A percentile compares a stretch with the other conserved stretches of the same genome.
Evolutionary conservation across 2,329 filamentous ascomycete species (phyloP).

Genomic region (Eurotiales sp.): DNA sequence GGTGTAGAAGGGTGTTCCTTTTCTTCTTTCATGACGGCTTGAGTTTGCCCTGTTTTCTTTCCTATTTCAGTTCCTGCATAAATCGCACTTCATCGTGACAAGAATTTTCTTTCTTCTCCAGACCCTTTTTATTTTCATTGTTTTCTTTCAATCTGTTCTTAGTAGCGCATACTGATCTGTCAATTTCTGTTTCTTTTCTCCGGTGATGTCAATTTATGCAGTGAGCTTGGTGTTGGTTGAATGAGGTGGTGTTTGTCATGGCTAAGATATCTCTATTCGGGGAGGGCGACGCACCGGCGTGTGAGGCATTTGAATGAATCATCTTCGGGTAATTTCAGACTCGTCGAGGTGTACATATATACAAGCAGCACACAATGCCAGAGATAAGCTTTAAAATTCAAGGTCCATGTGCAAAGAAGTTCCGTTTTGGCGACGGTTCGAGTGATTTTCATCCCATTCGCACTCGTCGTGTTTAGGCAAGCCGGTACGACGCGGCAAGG

Average conservation of each 20-base stretch:
- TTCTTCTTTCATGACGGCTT: slow-evolving; percentile 14
- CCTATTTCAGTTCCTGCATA: slow-evolving; percentile 13
- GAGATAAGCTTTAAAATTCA: too few species aligned
- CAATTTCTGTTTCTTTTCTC: neutral
- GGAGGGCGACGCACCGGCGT: too few species aligned
- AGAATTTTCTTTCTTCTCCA: neutral
- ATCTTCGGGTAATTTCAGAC: too few species aligned
- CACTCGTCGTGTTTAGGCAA: too few species aligned
- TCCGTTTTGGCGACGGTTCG: too few species aligned
- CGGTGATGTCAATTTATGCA: neutral
- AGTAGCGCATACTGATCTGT: neutral
- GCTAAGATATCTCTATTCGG: too few species aligned
- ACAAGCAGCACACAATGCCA: too few species aligned
- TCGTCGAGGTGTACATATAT: too few species aligned
- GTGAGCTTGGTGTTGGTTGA: neutral
- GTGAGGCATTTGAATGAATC: too few species aligned
- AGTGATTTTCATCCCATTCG: too few species aligned
- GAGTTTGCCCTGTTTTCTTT: slow-evolving; percentile 11
- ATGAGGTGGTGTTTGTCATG: neutral
- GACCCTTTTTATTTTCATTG: neutral
- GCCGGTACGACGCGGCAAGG: too few species aligned
- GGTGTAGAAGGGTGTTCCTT: neutral
- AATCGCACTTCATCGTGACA: slow-evolving; percentile 8
- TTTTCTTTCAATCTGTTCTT: neutral
- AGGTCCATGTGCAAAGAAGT: too few species aligned